Evolutionary conservation across 352 stramenopile species (phyloP).

Genomic region (Aphanomyces stellatus): DNA sequence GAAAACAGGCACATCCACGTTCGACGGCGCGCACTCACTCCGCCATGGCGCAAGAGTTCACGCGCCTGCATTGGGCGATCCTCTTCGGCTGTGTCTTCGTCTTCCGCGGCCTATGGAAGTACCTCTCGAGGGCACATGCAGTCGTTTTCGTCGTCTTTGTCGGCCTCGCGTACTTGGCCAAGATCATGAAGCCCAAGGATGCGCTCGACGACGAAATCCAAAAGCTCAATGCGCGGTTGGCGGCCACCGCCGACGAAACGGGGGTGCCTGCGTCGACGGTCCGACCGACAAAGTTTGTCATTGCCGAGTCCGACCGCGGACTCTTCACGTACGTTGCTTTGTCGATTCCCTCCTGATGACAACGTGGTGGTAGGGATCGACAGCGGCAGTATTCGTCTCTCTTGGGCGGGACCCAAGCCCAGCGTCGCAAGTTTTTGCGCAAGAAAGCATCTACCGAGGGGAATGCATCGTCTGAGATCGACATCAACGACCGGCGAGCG

Average conservation of each 20-base stretch:
- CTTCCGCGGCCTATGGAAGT: slow-evolving; percentile 10
- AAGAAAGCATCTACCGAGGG: slow-evolving; percentile 21
- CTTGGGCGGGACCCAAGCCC: slow-evolving; percentile 43
- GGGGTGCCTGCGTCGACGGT: slow-evolving; percentile 33
- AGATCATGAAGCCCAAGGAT: slow-evolving; percentile 14
- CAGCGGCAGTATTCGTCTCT: slow-evolving; percentile 72
- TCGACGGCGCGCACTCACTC: too few relatives aligned
- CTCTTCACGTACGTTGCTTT: slow-evolving; percentile 59
- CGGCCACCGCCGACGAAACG: slow-evolving; percentile 32
- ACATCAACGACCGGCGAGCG: too few relatives aligned
- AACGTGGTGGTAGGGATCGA: slow-evolving; percentile 33
- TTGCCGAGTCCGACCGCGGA: slow-evolving; percentile 40
- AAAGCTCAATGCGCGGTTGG: slow-evolving; percentile 49
- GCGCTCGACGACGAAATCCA: slow-evolving; percentile 33
- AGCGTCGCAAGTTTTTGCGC: slow-evolving; percentile 64
- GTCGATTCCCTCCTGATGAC: not conserved
- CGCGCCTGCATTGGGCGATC: slow-evolving; percentile 1
- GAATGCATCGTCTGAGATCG: not conserved
- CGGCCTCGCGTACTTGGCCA: not conserved
- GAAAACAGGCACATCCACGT: too few relatives aligned
- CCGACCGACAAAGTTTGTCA: slow-evolving; percentile 62
- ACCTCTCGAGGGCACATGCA: not conserved
- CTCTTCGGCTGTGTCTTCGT: slow-evolving; percentile 2
- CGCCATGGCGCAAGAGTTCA: slow-evolving; percentile 1
- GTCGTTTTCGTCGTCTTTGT: slow-evolving; percentile 4